These are phyloP conservation scores for Ormosia semicastrata DNA, from an alignment of 306 rosid genomes.

Conservation along the genomic window DNA sequence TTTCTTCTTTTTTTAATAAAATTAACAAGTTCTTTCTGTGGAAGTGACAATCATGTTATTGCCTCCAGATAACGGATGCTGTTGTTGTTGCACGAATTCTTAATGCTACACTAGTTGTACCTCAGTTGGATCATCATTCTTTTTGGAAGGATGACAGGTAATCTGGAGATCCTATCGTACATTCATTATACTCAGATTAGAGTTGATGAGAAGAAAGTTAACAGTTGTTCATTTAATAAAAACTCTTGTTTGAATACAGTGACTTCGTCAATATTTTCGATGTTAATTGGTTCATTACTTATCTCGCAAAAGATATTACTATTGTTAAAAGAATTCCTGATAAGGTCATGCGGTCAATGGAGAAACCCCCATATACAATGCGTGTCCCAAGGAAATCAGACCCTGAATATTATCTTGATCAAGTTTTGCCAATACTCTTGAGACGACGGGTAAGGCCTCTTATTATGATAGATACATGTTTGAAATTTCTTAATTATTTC, in stretches of 20 bases:
- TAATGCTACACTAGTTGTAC: constrained; percentile 93
- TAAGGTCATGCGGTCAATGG: constrained; percentile 92
- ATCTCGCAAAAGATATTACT: constrained; percentile 81
- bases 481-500: neutral
- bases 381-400: constrained; percentile 98
- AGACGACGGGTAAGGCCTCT: constrained; percentile 71
- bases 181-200: neutral
- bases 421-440: constrained; percentile 89
- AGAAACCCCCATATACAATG: constrained; percentile 98
- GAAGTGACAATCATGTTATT: constrained; percentile 35
- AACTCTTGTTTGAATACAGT: constrained; percentile 44
- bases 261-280: constrained; percentile 84
- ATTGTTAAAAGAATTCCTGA: constrained; percentile 90
- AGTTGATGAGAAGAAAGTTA: constrained; percentile 22
- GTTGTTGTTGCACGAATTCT: constrained; percentile 95
- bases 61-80: constrained; percentile 91
- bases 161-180: neutral
- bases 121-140: constrained; percentile 92
- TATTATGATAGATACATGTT: constrained; percentile 2
- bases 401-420: constrained; percentile 95
- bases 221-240: constrained; percentile 4
- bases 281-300: constrained; percentile 83
- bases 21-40: neutral
- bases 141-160: constrained; percentile 97
- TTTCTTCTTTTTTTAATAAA: neutral